These are phyloP conservation scores for Tremella fuciformis DNA, from an alignment of 768 basidiomycete species.

Conservation along the genomic window DNA sequence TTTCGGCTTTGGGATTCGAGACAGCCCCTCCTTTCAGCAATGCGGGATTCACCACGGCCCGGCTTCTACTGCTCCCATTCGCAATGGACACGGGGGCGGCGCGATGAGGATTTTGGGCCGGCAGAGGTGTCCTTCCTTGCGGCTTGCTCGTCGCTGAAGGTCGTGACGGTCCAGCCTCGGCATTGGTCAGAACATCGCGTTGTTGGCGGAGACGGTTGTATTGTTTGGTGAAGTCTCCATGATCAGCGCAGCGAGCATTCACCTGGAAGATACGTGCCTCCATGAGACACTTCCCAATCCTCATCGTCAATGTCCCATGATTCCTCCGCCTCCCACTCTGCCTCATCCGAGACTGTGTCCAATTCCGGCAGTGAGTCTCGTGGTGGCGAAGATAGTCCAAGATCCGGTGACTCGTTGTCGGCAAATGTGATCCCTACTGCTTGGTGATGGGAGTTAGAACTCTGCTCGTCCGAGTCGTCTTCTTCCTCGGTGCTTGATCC, in stretches of 20 bases:
- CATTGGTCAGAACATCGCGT: slow-evolving; percentile 58
- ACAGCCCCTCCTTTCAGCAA: slow-evolving; percentile 60
- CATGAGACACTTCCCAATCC: slow-evolving; percentile 52
- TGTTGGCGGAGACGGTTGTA: slow-evolving; percentile 93
- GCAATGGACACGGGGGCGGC: not conserved
- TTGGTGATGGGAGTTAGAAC: not conserved
- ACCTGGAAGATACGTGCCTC: slow-evolving; percentile 36
- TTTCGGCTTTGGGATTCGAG: slow-evolving; percentile 82
- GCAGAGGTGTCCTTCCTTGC: slow-evolving; percentile 63
- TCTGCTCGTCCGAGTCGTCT: slow-evolving; percentile 11
- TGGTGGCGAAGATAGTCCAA: not conserved
- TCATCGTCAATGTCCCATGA: slow-evolving; percentile 50
- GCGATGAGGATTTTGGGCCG: slow-evolving; percentile 49
- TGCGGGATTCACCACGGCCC: slow-evolving; percentile 3
- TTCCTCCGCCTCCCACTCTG: slow-evolving; percentile 15
- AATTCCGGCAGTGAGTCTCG: not conserved
- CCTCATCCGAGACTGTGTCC: not conserved
- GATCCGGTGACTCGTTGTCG: not conserved
- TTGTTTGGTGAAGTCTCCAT: slow-evolving; percentile 93
- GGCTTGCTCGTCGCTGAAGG: slow-evolving; percentile 13
- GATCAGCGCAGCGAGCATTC: not conserved
- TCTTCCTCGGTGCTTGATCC: slow-evolving; percentile 36
- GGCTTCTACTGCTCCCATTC: slow-evolving; percentile 24
- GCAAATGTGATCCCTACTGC: not conserved
- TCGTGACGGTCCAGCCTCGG: slow-evolving; percentile 19